Percentiles rank a stretch among this genome's conserved stretches.
Conservation (phyloP, 495 filamentous ascomycete genomes). For the Bryoglossum gracile region DNA sequence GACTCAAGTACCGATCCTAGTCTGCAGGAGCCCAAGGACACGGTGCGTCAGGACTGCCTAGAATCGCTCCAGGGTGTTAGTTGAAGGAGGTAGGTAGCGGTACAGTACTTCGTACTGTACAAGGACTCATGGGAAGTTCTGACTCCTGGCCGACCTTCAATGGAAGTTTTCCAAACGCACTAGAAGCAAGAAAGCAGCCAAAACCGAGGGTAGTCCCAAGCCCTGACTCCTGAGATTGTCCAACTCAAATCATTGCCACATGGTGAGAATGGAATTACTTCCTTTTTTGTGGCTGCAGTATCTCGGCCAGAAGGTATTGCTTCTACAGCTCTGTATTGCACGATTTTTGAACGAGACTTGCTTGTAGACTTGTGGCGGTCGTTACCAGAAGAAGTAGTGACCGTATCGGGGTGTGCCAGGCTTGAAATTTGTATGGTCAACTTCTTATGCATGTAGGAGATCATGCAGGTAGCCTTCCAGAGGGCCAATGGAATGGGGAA, state of each 20-base stretch:
- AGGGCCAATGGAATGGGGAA: slow-evolving; percentile 1
- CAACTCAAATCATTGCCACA: not conserved
- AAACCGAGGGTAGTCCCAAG: no score
- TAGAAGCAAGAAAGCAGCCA: not conserved
- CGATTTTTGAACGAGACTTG: no score
- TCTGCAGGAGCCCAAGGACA: not conserved
- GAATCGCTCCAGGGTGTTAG: not conserved
- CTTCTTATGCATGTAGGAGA: not conserved
- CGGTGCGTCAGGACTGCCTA: no score
- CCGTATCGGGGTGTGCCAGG: not conserved
- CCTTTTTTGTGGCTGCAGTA: not conserved
- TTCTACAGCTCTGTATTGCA: no score
- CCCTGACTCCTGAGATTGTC: no score
- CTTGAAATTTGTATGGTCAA: not conserved
- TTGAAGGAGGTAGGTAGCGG: not conserved
- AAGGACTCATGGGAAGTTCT: not conserved
- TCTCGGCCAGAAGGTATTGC: no score
- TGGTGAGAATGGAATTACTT: not conserved
- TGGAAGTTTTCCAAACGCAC: no score
- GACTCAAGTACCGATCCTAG: not conserved
- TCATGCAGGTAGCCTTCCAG: not conserved
- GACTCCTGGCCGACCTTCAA: not conserved
- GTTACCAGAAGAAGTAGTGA: not conserved
- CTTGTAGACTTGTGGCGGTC: not conserved
- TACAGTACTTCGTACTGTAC: no score